Percentiles rank a stretch among this genome's conserved stretches.
Evolutionary conservation across 176 grass and related monocot species (phyloP).

Genomic region (Saccharum officinarum): DNA sequence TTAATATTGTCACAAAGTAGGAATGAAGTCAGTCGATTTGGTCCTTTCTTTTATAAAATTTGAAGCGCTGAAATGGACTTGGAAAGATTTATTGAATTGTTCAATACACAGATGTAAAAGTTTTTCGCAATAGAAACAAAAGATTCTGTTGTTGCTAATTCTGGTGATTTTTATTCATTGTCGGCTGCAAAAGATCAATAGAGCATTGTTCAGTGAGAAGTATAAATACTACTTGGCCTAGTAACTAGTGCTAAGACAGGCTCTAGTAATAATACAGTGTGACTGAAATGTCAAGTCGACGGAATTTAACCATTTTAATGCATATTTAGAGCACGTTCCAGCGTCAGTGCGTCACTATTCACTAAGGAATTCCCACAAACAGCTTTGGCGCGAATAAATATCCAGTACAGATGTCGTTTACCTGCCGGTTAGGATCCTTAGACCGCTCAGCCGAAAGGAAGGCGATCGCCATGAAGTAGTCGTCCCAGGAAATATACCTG

Average conservation of each 20-base stretch:
- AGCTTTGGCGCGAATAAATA: not conserved
- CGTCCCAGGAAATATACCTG: constrained; percentile 95
- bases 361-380: constrained; percentile 42
- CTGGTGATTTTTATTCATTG: not conserved
- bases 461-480: constrained; percentile 99
- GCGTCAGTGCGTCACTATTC: not conserved
- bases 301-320: not conserved
- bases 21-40: not conserved
- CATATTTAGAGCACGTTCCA: not conserved
- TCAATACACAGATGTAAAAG: not conserved
- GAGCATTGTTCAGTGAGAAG: not conserved
- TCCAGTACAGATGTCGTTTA: constrained; percentile 16
- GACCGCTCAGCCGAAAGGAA: constrained; percentile 93
- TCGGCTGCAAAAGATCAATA: not conserved
- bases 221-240: not conserved
- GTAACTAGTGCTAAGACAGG: not conserved
- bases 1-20: not conserved
- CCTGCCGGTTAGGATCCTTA: constrained; percentile 96
- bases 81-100: not conserved
- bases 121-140: not conserved
- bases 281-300: not conserved
- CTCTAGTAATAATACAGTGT: not conserved
- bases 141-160: not conserved
- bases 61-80: not conserved
- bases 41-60: not conserved